Evolutionary conservation across 306 rosid species (phyloP).

Genomic region (Canavalia gladiata): DNA sequence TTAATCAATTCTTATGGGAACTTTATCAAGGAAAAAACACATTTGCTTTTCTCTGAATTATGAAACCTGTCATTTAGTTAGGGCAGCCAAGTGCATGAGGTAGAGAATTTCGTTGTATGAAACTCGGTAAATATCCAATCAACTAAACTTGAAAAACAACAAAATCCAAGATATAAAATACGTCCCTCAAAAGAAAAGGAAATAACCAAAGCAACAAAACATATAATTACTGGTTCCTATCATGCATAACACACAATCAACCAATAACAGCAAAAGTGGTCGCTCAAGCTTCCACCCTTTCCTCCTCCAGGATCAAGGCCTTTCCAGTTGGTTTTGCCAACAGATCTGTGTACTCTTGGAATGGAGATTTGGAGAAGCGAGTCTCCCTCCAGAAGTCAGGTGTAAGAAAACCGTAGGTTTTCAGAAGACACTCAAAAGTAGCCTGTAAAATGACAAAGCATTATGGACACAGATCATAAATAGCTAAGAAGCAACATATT

Average conservation of each 20-base stretch:
- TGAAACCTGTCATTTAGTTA: neutral
- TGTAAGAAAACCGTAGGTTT: slow-evolving; percentile 49
- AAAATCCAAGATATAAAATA: neutral
- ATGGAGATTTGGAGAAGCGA: slow-evolving; percentile 49
- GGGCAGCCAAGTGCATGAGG: neutral
- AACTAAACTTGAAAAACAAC: slow-evolving; percentile 6
- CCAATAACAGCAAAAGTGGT: neutral
- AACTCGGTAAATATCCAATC: slow-evolving; percentile 35
- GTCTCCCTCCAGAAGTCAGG: slow-evolving; percentile 55
- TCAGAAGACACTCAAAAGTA: slow-evolving; percentile 50
- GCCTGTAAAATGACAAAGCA: slow-evolving; percentile 35
- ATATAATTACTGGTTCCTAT: slow-evolving; percentile 29
- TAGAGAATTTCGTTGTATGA: slow-evolving; percentile 18
- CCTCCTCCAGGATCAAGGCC: slow-evolving; percentile 49
- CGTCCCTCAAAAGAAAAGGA: neutral
- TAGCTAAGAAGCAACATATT: neutral
- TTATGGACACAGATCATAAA: neutral
- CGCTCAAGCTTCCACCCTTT: slow-evolving; percentile 48
- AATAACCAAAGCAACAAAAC: slow-evolving; percentile 32
- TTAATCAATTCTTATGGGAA: neutral
- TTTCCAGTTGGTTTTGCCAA: slow-evolving; percentile 47
- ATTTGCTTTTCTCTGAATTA: neutral
- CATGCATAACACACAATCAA: slow-evolving; percentile 9
- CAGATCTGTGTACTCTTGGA: slow-evolving; percentile 52
- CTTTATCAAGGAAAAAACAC: neutral